Conservation (phyloP, 257 asterid genomes). For the Ilex asprella region DNA sequence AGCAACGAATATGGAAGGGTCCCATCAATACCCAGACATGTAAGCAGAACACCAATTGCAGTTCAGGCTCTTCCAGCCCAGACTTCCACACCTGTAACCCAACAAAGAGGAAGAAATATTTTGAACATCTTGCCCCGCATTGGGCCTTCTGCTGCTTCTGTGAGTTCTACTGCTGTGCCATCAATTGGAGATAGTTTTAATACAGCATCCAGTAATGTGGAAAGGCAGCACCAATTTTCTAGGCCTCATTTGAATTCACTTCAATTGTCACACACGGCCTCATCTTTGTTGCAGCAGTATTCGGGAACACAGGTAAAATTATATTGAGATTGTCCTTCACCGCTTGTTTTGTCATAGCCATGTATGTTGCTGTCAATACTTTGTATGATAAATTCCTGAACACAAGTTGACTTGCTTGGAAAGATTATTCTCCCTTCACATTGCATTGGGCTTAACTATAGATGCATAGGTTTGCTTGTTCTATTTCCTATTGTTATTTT, state of each 20-base stretch:
- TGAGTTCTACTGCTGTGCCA: slow-evolving; percentile 27
- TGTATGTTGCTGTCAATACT: not conserved
- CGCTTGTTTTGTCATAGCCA: not conserved
- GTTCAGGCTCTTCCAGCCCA: slow-evolving; percentile 71
- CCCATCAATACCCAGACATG: slow-evolving; percentile 29
- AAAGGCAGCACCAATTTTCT: slow-evolving; percentile 18
- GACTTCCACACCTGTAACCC: slow-evolving; percentile 27
- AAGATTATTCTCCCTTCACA: too few relatives aligned
- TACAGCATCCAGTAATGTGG: slow-evolving; percentile 10
- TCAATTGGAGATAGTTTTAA: slow-evolving; percentile 7
- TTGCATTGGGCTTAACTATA: too few relatives aligned
- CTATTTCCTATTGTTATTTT: slow-evolving; percentile 3
- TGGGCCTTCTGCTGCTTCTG: slow-evolving; percentile 33
- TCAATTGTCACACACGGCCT: slow-evolving; percentile 23
- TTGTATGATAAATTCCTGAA: too few relatives aligned
- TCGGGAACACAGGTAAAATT: slow-evolving; percentile 28
- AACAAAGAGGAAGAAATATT: slow-evolving; percentile 26
- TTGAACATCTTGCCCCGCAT: slow-evolving; percentile 10
- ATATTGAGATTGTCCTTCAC: not conserved
- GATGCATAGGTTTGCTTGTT: not conserved
- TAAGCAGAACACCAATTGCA: slow-evolving; percentile 43
- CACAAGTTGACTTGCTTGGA: too few relatives aligned
- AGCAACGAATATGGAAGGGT: slow-evolving; percentile 41
- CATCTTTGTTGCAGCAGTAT: slow-evolving; percentile 30
- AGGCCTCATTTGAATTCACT: slow-evolving; percentile 19